Percentiles rank a stretch among this genome's conserved stretches.
Evolutionary conservation across 1,284 basidiomycete genomes (phyloP).

Genomic region (Fomitopsis betulina): DNA sequence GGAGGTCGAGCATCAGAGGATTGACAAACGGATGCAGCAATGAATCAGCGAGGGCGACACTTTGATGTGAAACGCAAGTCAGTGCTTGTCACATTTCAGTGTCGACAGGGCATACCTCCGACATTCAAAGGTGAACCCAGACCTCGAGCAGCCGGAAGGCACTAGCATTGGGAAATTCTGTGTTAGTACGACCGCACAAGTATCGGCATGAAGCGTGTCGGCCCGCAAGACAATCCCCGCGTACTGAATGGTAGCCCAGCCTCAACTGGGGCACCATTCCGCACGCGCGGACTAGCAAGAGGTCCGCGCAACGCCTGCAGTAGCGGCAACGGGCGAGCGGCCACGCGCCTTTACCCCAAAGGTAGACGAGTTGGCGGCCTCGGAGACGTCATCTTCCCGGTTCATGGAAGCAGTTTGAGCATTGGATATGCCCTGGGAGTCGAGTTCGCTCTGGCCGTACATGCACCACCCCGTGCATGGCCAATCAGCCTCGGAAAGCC

Average conservation of each 20-base stretch:
- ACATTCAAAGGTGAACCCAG: not conserved
- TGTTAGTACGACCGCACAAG: not conserved
- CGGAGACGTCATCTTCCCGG: not conserved
- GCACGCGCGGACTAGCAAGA: not conserved
- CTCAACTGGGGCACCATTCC: not conserved
- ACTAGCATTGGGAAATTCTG: not conserved
- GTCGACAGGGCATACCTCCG: not conserved
- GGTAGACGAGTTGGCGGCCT: not conserved
- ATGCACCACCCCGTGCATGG: not conserved
- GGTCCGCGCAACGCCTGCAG: not conserved
- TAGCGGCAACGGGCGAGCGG: not conserved
- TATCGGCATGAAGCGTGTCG: not conserved
- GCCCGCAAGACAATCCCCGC: conserved; percentile 1
- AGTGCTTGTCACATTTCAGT: not conserved
- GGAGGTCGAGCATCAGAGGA: not conserved
- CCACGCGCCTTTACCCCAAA: not conserved
- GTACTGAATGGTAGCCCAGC: conserved; percentile 2
- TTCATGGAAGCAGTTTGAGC: not conserved
- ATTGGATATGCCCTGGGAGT: not conserved
- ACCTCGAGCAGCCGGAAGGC: not conserved
- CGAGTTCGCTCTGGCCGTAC: not conserved
- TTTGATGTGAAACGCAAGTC: not conserved
- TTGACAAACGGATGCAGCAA: not conserved
- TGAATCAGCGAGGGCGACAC: not conserved
- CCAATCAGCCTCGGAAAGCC: not conserved